phyloP scores from a whole-genome alignment of 2,329 filamentous ascomycete species.

The Geosmithia putterillii region DNA sequence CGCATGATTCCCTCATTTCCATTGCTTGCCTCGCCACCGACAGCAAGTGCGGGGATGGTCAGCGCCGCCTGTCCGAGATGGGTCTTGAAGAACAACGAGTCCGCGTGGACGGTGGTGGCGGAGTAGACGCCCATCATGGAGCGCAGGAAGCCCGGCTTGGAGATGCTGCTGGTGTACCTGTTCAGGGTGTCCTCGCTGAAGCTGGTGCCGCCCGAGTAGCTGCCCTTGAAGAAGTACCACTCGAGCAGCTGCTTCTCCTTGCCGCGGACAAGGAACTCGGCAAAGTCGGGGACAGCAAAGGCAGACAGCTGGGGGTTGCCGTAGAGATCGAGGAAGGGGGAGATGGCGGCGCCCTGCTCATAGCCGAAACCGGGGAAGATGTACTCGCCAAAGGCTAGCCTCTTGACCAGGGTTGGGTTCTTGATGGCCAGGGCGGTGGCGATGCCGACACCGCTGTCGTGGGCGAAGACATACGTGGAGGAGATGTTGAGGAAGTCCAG shows the following conservation, averaged over 20 bases:
- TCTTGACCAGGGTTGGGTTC: constrained; percentile 19
- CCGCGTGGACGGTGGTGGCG: constrained; percentile 14
- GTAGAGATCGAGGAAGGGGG: constrained; percentile 24
- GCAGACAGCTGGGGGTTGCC: constrained; percentile 28
- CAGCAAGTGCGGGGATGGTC: constrained; percentile 8
- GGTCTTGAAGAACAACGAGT: constrained; percentile 21
- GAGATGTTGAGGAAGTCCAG: constrained; percentile 29
- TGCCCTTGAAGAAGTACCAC: constrained; percentile 33
- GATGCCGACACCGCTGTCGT: constrained; percentile 31
- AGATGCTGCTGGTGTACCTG: constrained; percentile 23
- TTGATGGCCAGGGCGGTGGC: constrained; percentile 24
- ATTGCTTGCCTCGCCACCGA: constrained; percentile 14
- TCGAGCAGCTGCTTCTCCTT: constrained; percentile 26
- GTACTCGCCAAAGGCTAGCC: constrained; percentile 25
- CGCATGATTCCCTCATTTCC: constrained; percentile 4
- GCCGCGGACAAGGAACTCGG: constrained; percentile 29
- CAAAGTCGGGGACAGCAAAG: constrained; percentile 31
- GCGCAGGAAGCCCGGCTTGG: constrained; percentile 28
- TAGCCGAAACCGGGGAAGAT: constrained; percentile 28
- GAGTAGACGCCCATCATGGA: constrained; percentile 25
- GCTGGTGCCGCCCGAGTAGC: constrained; percentile 23
- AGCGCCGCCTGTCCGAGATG: constrained; percentile 8
- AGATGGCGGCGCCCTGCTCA: constrained; percentile 14
- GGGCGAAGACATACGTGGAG: constrained; percentile 26
- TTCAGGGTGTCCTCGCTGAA: constrained; percentile 24